Evolutionary conservation across 208 protist species (phyloP), one percentile per base, ranked within the genome.

Genomic region (Acanthamoeba sp.): DNA sequence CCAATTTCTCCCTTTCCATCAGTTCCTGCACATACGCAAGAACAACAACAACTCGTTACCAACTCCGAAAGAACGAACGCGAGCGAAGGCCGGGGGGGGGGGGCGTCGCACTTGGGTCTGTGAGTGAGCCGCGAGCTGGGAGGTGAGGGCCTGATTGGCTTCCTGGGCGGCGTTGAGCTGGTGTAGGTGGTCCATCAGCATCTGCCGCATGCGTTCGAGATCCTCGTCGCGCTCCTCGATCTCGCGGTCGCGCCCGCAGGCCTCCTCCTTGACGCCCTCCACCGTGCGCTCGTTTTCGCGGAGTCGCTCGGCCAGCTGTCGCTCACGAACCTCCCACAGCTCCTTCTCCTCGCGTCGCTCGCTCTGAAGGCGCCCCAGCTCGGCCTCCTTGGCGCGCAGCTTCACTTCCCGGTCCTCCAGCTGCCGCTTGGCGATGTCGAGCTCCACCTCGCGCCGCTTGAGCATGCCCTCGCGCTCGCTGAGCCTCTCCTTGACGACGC

Each of bases 261-360:
- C 66, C 66, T 76, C 32, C 66, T 76, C 76, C 22, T 85, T 85
- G 45, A 57, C 76, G 36, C 45, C 76, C 76, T 85, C 76, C 40
- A 57, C 76, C 24, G 76, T 34, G 42, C 76, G 76, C 45, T 85
- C 42, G 42, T 85, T 38, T 1, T 85, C 76, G 38, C 76, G 38
- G 14, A 85, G 76, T n/a, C 45, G 76, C 45, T 85, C 76, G 20
- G 76, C 40, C 24, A 85, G 42, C 76, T 85, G 76, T 18, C 45
- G 76, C 76, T 85, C 76, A 42, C 76, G 76, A 4, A 85, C 76
- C 45, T 85, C 42, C 76, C 76, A 85, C 36, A 85, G 76, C 45
- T 85, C 42, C 24, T 34, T n/a, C 55, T 91, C 85, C 52, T 91
- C 59, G 57, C 85, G 52, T 10, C 85, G 85, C 42, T 91, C 85